Evolutionary conservation across 176 grass and related monocot genomes (phyloP), one percentile per base, ranked within the genome.

Genomic region (Lolium rigidum): DNA sequence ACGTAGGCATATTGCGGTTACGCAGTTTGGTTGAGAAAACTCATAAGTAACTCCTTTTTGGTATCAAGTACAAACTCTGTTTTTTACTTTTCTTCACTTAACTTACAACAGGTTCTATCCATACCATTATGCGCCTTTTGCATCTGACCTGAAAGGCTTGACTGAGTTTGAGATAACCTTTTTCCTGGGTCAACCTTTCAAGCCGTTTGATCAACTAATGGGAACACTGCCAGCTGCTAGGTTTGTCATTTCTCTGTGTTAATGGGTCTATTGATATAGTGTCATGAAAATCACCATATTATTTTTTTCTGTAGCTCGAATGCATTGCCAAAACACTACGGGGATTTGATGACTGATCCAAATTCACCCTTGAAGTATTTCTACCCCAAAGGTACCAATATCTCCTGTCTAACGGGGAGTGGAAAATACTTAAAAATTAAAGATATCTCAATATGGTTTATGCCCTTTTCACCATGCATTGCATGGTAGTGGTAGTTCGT

Each of bases 171-270:
- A 98, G 85, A 96, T 98, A 50, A 99, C 97, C 0, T 99, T 99
- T 93, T 99, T 99, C 89, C 90, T 99, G 86, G 97, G 97, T 82
- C 97, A 99, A 74, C 97, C 97, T 86, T 99, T 99, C 81, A 99
- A 99, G 85, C 97, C 97, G 88, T 99, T 99, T 89, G 97, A 99
- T 88, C 97, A 99, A 88, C 85, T 99, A 74, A 99, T 99, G 97
- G 97, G 97, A 85, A 99, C 97, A 82, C 82, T 99, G 70, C 97
- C 97, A 83, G 85, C 94, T 91, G 90, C 97, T 49, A 99, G 97
- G 97, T 99, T 88, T 75, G 82, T 63, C 68, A 68, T 80, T 80
- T 82, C 73, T 75, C 38, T 84, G 55, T 91, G 65, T 44, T n/a
- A 82, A 67, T 46, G 26, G 81, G 63, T 77, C n/a, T 74, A 6